Evolutionary conservation across 2,329 filamentous ascomycete species (phyloP), one percentile per base, ranked within the genome.

Genomic region (Aspergillus sp.): DNA sequence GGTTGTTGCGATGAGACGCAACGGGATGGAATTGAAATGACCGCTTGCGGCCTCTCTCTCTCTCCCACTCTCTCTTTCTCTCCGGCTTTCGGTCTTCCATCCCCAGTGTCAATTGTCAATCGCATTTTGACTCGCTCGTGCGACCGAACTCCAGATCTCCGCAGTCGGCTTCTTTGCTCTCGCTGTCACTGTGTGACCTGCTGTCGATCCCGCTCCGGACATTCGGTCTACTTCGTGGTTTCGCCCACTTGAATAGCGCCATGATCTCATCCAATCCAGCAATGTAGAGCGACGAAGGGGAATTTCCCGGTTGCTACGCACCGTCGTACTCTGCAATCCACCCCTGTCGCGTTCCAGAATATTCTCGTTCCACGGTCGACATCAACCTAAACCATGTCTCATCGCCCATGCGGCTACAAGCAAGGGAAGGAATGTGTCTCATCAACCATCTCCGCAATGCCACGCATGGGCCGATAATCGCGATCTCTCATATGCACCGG

Each of bases 201-300:
- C 22, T 20, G 24, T 17, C 50, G 17, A 36, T 45, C 39, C 41
- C 6, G 38, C 7, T 36, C 34, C 22, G 8, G 13, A 17, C 24
- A 52, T 49, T 57, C 55, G 50, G 44, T 12, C 39, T 45, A 49
- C 44, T 24, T 49, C 49, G 55, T 48, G 12, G 12, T 13, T 22
- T 42, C 13, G 8, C 36, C 26, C 39, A 8, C 26, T 45, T 15
- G 26, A 20, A 38, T 42, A 30, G 26, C 8, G 8, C 11, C 8
- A 48, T 38, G 50, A 39, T 30, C 53, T 50, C 51, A 32, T 38
- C n/a, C 18, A 24, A 13, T 15, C 8, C 1, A n/a, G 34, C 5
- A 26, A 39, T 20, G 11, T n/a, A 38, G 13, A 39, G 11, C 13
- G 3, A 3, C 4, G 22, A 12, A 9, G 11, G 18, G 3, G n/a